phyloP scores from a whole-genome alignment of 2,329 filamentous ascomycete genomes.

The Elsinoe fawcettii region DNA sequence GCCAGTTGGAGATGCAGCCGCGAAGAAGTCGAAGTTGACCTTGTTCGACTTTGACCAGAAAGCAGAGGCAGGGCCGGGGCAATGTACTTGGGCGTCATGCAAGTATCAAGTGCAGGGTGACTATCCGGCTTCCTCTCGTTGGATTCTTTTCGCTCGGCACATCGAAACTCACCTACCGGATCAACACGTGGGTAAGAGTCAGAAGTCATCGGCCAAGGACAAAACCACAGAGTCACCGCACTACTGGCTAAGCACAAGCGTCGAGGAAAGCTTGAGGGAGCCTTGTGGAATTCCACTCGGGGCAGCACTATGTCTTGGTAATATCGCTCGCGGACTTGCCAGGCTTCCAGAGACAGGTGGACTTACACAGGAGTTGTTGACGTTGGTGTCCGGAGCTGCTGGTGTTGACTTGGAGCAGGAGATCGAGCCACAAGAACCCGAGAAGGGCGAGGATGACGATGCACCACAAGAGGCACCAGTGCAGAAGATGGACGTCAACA shows the following conservation, averaged over 20 bases:
- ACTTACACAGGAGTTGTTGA: not conserved
- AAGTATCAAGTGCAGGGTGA: not conserved
- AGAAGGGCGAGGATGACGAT: constrained; percentile 38
- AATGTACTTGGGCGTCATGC: constrained; percentile 11
- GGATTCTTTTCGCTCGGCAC: constrained; percentile 39
- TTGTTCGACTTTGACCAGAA: constrained; percentile 45
- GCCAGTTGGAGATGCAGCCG: constrained; percentile 63
- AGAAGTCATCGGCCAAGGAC: constrained; percentile 28
- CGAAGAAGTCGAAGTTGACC: constrained; percentile 18
- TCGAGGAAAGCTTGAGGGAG: constrained; percentile 32
- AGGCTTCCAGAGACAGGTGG: constrained; percentile 28
- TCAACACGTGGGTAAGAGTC: constrained; percentile 22
- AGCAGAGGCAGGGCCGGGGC: not conserved
- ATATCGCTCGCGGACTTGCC: constrained; percentile 53
- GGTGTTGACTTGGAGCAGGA: constrained; percentile 47
- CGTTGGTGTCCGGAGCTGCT: constrained; percentile 50
- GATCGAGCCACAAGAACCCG: not conserved
- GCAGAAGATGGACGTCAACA: not conserved
- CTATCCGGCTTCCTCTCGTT: constrained; percentile 16
- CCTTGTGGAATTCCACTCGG: constrained; percentile 73
- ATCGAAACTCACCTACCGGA: constrained; percentile 61
- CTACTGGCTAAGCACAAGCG: constrained; percentile 12
- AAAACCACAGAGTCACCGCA: constrained; percentile 12
- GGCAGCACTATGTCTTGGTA: constrained; percentile 67
- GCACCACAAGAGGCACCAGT: not conserved